A percentile compares a stretch with the other conserved stretches of the same genome.
Conservation (phyloP, 805 yeast species). For the Candida arabinofermentans region DNA sequence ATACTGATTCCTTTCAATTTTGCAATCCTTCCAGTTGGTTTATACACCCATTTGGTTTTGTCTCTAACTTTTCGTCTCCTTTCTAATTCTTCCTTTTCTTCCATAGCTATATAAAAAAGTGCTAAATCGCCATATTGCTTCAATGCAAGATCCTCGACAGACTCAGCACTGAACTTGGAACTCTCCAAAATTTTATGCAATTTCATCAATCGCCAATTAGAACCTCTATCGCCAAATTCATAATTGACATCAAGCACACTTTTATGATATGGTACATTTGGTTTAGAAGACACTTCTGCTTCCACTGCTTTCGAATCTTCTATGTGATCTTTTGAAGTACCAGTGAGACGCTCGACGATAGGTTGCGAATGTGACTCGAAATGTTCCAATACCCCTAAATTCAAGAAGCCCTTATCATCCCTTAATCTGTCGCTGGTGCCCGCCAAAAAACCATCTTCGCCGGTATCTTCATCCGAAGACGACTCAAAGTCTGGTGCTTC, state of each 20-base stretch:
- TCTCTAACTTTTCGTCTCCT: conserved; percentile 12
- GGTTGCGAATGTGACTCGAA: conserved; percentile 1
- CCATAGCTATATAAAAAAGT: conserved; percentile 30
- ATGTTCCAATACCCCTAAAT: conserved; percentile 6
- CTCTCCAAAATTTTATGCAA: conserved; percentile 21
- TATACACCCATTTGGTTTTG: conserved; percentile 17
- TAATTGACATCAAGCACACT: conserved; percentile 23
- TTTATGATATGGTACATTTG: neutral
- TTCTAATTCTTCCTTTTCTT: conserved; percentile 30
- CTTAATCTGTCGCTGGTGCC: conserved; percentile 6
- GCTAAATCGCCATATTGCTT: conserved; percentile 26
- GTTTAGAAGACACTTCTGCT: neutral
- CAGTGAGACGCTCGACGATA: too few relatives aligned
- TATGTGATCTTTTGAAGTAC: too few relatives aligned
- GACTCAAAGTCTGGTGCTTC: conserved; percentile 25
- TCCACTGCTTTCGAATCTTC: neutral
- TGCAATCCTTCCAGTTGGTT: conserved; percentile 25
- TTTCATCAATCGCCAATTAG: conserved; percentile 37
- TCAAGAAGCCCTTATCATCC: conserved; percentile 9
- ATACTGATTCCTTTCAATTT: conserved; percentile 13
- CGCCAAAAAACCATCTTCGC: too few relatives aligned
- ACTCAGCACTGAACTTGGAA: conserved; percentile 15
- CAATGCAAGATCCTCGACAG: conserved; percentile 25
- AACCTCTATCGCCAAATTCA: conserved; percentile 36
- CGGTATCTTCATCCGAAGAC: conserved; percentile 22